Conservation (phyloP, 331 rosid species). For the Prunus yedoensis region DNA sequence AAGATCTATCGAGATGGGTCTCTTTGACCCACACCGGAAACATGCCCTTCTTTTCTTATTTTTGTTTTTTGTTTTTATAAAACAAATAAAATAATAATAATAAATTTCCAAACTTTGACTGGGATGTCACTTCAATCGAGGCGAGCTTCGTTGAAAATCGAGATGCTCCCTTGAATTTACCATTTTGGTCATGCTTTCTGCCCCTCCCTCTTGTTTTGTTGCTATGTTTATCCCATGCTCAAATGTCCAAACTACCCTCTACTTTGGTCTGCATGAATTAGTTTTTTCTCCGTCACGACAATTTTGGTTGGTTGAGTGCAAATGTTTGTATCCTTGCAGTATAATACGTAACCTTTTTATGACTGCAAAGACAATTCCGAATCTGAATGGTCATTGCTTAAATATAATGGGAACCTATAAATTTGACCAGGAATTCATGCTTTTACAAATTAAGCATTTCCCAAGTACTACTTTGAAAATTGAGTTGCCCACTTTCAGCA, state of each 20-base stretch:
- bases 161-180: constrained; percentile 26
- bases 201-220: not conserved
- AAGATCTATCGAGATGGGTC: constrained; percentile 52
- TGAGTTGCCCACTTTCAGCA: no score
- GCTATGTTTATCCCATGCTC: not conserved
- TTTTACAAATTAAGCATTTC: no score
- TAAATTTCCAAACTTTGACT: constrained; percentile 63
- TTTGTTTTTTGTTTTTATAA: not conserved
- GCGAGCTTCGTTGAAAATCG: constrained; percentile 59
- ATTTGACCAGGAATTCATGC: no score
- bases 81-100: not conserved
- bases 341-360: not conserved
- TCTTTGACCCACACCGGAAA: constrained; percentile 55
- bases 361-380: no score
- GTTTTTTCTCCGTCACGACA: not conserved
- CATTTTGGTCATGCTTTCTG: constrained; percentile 3
- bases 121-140: constrained; percentile 76
- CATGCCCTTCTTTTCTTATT: constrained; percentile 3
- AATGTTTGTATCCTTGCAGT: not conserved
- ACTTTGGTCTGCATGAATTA: no score
- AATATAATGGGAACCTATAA: no score
- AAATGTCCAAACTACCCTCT: constrained; percentile 25
- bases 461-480: no score
- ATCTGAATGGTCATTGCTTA: no score
- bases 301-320: not conserved